Evolutionary conservation across 75 land plant species (phyloP).

Genomic region (Sequoia sempervirens): DNA sequence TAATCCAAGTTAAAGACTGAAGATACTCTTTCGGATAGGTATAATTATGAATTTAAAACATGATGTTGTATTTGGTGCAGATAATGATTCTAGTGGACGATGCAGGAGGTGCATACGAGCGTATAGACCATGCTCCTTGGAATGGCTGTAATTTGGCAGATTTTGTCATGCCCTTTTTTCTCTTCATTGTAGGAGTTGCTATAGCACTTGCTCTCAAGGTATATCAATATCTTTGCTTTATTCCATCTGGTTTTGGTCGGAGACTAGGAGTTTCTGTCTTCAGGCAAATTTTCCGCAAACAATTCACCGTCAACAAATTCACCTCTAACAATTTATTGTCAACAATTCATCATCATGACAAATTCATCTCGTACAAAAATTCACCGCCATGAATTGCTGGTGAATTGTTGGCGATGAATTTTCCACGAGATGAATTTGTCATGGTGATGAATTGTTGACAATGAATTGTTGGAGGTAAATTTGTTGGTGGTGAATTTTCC

Average conservation of each 20-base stretch:
- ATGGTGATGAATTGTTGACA: no score
- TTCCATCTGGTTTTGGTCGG: no score
- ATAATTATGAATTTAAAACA: not conserved
- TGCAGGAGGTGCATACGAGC: constrained; percentile 26
- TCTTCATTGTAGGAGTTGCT: constrained; percentile 52
- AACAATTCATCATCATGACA: no score
- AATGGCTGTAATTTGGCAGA: constrained; percentile 52
- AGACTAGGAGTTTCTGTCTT: not conserved
- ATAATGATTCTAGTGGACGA: constrained; percentile 48
- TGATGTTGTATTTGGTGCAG: constrained; percentile 9
- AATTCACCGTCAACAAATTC: no score
- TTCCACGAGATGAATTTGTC: no score
- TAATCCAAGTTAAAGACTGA: not conserved
- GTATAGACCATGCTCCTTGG: constrained; percentile 46
- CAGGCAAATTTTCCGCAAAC: no score
- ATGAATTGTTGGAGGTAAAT: no score
- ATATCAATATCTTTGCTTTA: not conserved
- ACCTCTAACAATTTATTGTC: no score
- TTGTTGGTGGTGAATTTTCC: no score
- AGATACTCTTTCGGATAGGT: not conserved
- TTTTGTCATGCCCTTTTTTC: constrained; percentile 55
- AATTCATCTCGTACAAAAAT: no score
- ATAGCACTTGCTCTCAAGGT: constrained; percentile 41
- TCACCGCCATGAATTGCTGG: no score
- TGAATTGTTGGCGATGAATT: no score